Evolutionary conservation across 371 early-diverging fungal species (phyloP).

Genomic region (Cokeromyces recurvatus): DNA sequence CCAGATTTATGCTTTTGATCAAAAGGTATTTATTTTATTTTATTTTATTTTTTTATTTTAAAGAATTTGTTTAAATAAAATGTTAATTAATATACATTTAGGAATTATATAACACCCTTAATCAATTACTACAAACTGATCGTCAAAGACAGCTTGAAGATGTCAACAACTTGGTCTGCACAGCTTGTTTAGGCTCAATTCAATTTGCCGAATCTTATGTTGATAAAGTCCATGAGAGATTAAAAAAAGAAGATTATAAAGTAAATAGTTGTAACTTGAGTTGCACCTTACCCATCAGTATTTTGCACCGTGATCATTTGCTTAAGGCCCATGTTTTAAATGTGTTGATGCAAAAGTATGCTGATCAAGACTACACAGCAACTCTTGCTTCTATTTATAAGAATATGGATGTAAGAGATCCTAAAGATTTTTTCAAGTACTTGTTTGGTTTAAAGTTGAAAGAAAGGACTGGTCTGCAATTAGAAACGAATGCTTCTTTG

Average conservation of each 20-base stretch:
- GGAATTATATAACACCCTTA: constrained; percentile 16
- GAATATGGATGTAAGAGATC: constrained; percentile 22
- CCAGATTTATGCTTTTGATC: constrained; percentile 16
- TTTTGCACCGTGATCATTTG: constrained; percentile 50
- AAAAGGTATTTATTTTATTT: constrained; percentile 11
- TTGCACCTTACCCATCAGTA: constrained; percentile 48
- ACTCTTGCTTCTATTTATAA: constrained; percentile 4
- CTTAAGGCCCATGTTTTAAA: constrained; percentile 21
- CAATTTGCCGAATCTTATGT: constrained; percentile 37
- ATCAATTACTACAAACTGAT: neutral
- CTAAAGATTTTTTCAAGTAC: constrained; percentile 48
- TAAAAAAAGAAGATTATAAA: constrained; percentile 33
- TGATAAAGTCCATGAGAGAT: constrained; percentile 19
- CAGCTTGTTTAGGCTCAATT: constrained; percentile 46
- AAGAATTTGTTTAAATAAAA: neutral
- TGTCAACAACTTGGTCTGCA: constrained; percentile 16
- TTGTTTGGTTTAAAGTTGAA: constrained; percentile 33
- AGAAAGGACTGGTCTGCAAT: constrained; percentile 18
- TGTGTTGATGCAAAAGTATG: neutral
- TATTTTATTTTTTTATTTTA: neutral
- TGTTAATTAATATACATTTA: neutral
- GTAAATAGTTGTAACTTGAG: constrained; percentile 36
- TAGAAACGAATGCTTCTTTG: constrained; percentile 33
- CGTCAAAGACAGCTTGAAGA: neutral
- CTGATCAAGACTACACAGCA: neutral